phyloP scores from a whole-genome alignment of 2,329 filamentous ascomycete species.

The Phyllosticta capitalensis region DNA sequence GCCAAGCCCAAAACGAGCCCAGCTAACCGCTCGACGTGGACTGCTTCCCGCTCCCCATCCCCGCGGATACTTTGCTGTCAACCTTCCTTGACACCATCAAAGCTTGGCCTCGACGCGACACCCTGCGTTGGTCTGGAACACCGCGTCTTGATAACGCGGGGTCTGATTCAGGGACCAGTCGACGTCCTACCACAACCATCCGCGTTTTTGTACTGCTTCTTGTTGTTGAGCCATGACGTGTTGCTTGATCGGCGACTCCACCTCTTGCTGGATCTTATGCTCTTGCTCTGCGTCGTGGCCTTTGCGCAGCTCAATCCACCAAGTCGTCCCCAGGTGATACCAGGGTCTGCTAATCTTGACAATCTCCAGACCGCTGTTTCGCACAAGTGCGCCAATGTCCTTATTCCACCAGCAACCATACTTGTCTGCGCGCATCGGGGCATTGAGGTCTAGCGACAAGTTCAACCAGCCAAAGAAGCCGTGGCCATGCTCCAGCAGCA shows the following conservation, averaged over 20 bases:
- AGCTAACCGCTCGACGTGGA: neutral
- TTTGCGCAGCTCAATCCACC: constrained; percentile 35
- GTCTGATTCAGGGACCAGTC: neutral
- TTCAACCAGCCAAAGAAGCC: constrained; percentile 41
- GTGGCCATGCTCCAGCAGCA: constrained; percentile 43
- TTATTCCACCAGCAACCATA: constrained; percentile 46
- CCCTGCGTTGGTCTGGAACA: neutral
- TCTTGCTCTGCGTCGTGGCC: constrained; percentile 8
- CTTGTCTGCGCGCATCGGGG: constrained; percentile 38
- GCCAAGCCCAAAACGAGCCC: neutral
- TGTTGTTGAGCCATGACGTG: neutral
- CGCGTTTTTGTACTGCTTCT: neutral
- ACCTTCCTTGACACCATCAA: neutral
- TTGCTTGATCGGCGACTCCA: neutral
- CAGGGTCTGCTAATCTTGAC: constrained; percentile 31
- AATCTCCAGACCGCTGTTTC: constrained; percentile 39
- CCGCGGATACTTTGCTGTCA: neutral
- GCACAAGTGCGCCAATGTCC: constrained; percentile 40
- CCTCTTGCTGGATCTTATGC: neutral
- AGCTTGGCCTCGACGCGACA: neutral
- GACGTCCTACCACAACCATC: neutral
- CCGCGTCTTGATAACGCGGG: neutral
- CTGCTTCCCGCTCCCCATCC: neutral
- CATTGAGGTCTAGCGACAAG: constrained; percentile 35
- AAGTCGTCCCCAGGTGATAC: constrained; percentile 41